Base-by-base conservation (phyloP, 805 yeast genomes). In the Candida succiphila region DNA sequence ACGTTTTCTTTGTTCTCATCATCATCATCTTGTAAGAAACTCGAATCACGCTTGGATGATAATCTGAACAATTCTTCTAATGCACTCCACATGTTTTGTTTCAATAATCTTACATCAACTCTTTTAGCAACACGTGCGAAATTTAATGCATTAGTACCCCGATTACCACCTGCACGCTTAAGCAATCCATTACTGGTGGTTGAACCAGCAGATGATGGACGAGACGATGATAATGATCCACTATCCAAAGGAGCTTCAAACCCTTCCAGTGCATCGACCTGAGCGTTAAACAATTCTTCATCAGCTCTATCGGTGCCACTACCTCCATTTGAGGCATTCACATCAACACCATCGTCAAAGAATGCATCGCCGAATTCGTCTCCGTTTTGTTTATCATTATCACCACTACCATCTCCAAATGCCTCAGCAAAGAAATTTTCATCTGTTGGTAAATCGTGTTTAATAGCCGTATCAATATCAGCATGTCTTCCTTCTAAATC, bases 361-460 rank as follows among this genome's bases (percentile, higher is more conserved):
- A 48, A 41, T 32, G 40, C 43, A n/a, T 43, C 32, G 14, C 35
- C 39, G 26, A 17, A 22, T 16, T 31, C 41, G 22, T 21, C 31
- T 24, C 22, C 5, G 10, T 17, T 20, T 10, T 25, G 34, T n/a
- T n/a, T n/a, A 29, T 35, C 43, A 23, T 23, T 43, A 12, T 27
- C 45, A 23, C 56, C 63, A 24, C 56, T 61, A 25, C 58, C 53
- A 32, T 63, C 61, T 25, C 59, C 54, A 32, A 63, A 70, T 21
- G 65, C 61, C 25, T 63, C 57, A 2, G 78, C 78, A 55, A 70
- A 72, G 48, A 49, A 72, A 29, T 59, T 60, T 40, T 70, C 73
- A 42, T 72, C 75, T 0, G 76, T 58, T 17, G 63, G 63, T 20
- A 63, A 61, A 9, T 52, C 51, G 10, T 45, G 51, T 2, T 52